Evolutionary conservation across 1,284 basidiomycete species (phyloP).

Genomic region (Cystobasidium slooffiae): DNA sequence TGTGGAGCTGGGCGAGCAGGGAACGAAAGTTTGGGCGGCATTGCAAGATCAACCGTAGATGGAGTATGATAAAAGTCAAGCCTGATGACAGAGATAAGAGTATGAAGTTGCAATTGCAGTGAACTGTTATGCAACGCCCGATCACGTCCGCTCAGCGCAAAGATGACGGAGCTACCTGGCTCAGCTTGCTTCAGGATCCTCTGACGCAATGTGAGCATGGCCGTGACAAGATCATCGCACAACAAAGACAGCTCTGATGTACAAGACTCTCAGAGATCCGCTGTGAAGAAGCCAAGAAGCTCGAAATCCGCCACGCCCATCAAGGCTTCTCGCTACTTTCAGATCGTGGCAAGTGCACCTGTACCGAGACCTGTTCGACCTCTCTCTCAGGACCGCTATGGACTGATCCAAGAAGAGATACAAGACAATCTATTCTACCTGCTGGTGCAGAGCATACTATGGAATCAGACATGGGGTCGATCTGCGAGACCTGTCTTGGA

Average conservation of each 20-base stretch:
- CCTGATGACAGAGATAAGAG: too few relatives aligned
- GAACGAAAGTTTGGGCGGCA: background rate
- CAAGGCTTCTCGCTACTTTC: background rate
- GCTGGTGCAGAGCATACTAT: conserved; percentile 26
- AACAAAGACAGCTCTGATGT: too few relatives aligned
- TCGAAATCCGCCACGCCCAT: background rate
- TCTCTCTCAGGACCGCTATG: conserved; percentile 10
- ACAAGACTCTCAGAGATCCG: too few relatives aligned
- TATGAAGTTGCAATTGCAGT: too few relatives aligned
- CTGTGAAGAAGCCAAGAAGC: background rate
- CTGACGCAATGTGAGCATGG: too few relatives aligned
- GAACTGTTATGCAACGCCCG: too few relatives aligned
- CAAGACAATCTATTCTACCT: conserved; percentile 18
- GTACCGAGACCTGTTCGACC: conserved; percentile 13
- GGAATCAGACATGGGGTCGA: conserved; percentile 31
- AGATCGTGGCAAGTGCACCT: background rate
- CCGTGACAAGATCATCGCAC: too few relatives aligned
- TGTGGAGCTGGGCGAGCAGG: conserved; percentile 12
- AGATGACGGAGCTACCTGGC: too few relatives aligned
- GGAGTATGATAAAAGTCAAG: too few relatives aligned
- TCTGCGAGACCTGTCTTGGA: conserved; percentile 16
- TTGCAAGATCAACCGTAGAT: background rate
- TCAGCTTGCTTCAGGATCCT: too few relatives aligned
- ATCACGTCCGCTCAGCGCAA: too few relatives aligned
- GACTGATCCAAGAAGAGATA: conserved; percentile 37